phyloP scores from a whole-genome alignment of 441 rosid species.

The Aquilaria agallochum region DNA sequence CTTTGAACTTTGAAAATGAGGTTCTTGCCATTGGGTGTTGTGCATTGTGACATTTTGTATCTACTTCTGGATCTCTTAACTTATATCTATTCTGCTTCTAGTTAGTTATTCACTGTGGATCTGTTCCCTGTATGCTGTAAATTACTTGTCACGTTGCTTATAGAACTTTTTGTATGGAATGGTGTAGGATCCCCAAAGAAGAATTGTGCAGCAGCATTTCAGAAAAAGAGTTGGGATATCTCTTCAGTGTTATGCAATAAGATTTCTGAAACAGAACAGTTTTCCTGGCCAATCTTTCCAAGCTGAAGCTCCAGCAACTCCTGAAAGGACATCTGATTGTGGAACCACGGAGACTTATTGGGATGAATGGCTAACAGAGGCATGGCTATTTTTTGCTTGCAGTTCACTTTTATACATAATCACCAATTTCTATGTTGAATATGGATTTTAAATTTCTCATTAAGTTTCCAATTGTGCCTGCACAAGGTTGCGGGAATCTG shows the following conservation, averaged over 20 bases:
- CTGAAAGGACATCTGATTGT: conserved; percentile 49
- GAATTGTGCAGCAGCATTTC: conserved; percentile 31
- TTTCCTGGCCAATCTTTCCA: conserved; percentile 42
- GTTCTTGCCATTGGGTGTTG: no score
- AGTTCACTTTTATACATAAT: conserved; percentile 4
- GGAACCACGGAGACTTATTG: conserved; percentile 56
- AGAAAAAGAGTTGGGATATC: conserved; percentile 32
- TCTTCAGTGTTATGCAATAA: conserved; percentile 76
- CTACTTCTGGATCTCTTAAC: no score
- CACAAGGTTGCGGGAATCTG: conserved; percentile 3
- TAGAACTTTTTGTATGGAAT: background rate
- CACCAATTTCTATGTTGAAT: background rate
- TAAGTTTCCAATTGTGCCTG: background rate
- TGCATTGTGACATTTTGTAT: no score
- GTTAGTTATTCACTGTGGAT: no score
- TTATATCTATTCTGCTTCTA: no score
- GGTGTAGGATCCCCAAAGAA: conserved; percentile 53
- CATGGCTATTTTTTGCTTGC: conserved; percentile 28
- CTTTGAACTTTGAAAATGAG: no score
- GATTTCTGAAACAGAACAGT: conserved; percentile 62
- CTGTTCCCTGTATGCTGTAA: no score
- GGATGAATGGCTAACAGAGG: conserved; percentile 86
- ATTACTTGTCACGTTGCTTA: no score
- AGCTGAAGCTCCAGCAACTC: conserved; percentile 64
- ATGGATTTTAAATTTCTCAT: background rate